Percentiles rank a stretch among this genome's conserved stretches.
Evolutionary conservation across 192 early-diverging fungal species (phyloP).

Genomic region (Rhizoclosmatium sp.): DNA sequence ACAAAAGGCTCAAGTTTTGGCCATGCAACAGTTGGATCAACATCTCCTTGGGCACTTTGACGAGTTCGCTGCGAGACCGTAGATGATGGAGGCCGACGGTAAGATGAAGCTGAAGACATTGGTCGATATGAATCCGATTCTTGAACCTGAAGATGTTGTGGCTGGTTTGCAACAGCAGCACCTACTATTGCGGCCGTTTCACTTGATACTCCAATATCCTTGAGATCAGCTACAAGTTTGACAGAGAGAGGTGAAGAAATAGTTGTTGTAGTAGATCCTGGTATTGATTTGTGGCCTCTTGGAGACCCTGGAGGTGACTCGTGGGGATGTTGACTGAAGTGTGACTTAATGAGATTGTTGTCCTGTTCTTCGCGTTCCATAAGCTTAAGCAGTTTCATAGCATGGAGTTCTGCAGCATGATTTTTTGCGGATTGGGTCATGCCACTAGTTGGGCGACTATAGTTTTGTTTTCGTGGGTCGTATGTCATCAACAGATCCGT

Average conservation of each 20-base stretch:
- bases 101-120: neutral
- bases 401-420: conserved; percentile 12
- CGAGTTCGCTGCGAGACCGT: neutral
- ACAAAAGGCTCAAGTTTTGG: conserved; percentile 23
- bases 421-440: neutral
- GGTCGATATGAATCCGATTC: neutral
- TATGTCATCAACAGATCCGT: conserved; percentile 18
- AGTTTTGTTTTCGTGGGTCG: neutral
- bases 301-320: conserved; percentile 18
- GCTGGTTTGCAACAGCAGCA: conserved; percentile 5
- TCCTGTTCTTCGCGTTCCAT: conserved; percentile 11
- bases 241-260: conserved; percentile 36
- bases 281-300: neutral
- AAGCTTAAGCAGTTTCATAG: conserved; percentile 15
- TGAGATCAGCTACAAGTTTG: conserved; percentile 18
- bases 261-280: neutral
- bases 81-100: neutral
- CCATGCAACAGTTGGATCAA: conserved; percentile 26
- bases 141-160: neutral
- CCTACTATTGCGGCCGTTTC: conserved; percentile 14
- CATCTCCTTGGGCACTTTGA: neutral
- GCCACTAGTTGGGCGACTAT: conserved; percentile 10
- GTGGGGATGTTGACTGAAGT: neutral
- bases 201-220: conserved; percentile 21
- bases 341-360: neutral